phyloP scores from a whole-genome alignment of 805 yeast species.

The Saccharomycopsis fibuligera region DNA sequence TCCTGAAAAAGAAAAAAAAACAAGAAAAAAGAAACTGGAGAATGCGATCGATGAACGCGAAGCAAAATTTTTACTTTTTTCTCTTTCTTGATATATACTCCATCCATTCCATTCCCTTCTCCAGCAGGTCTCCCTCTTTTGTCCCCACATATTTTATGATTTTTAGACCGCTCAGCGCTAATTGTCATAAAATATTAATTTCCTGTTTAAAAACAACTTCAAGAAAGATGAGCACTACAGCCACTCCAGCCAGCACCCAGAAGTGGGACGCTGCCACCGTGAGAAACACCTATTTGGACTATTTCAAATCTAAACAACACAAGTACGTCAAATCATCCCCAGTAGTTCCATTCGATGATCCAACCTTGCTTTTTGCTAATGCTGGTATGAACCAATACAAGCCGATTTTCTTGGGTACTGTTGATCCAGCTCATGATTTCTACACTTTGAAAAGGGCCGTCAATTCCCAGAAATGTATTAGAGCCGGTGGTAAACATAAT shows the following conservation, averaged over 20 bases:
- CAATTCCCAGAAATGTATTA: constrained; percentile 95
- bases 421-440: constrained; percentile 88
- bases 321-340: constrained; percentile 87
- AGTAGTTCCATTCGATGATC: constrained; percentile 96
- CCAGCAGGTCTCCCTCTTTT: no score
- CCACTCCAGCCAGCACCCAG: not conserved
- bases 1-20: no score
- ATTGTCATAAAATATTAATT: no score
- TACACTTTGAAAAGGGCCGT: constrained; percentile 80
- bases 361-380: constrained; percentile 91
- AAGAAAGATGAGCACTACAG: not conserved
- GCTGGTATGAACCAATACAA: constrained; percentile 99
- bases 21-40: no score
- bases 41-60: no score
- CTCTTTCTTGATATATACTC: no score
- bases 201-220: no score
- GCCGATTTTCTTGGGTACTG: constrained; percentile 95
- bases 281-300: constrained; percentile 67
- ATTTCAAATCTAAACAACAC: constrained; percentile 63
- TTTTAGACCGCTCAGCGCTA: no score
- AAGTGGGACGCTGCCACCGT: constrained; percentile 47
- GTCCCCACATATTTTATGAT: no score
- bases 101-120: no score
- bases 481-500: constrained; percentile 99
- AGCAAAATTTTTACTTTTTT: no score